Evolutionary conservation across 352 stramenopile genomes (phyloP), one percentile per base, ranked within the genome.

Genomic region (Sclerospora graminicola): DNA sequence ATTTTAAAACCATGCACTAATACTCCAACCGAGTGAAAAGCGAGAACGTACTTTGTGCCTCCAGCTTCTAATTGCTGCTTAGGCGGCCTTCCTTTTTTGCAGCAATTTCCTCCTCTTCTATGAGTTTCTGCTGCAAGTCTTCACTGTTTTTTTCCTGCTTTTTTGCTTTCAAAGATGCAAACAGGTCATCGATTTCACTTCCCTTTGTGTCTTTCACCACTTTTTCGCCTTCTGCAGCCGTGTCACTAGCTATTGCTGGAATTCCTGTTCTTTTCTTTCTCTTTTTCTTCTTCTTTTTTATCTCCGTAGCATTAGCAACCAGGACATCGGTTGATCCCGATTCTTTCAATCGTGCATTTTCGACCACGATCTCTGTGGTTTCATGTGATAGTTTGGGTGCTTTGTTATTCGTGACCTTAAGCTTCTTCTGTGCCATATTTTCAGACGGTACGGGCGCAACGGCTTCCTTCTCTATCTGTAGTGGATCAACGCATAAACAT

Each of bases 51-150:
- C 80, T 87, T 49, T 89, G 66, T 16, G 72, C 70, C 48, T 92
- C 77, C 7, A 89, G 63, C 55, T 73, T 68, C 89, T 86, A 50
- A 92, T 87, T 89, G 70, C 39, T 86, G 63, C 10, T 88, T 29
- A 88, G 59, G 5, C 48, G 60, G 38, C 81, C 79, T 45, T 81
- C 75, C 32, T 85, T 70, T 28, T 66, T 63, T 41, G 72, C 53
- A 38, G 5, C 62, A 60, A 8, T 41, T 28, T 66, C 60, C 35
- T 78, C 59, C 13, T 63, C 56, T 26, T 78, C 69, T 5, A 68
- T 73, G 8, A 57, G 41, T 28, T 74, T 63, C 45, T 87, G 57
- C 32, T 80, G 59, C 48, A 82, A 69, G 9, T 72, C 63, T 1
- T 62, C 73, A 16, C 70, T 52, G n/a, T 38, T 65, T 16, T 81